Percentiles rank a stretch among this genome's conserved stretches.
Evolutionary conservation across 2,329 filamentous ascomycete genomes (phyloP).

Genomic region (Plenodomus biglobosus): DNA sequence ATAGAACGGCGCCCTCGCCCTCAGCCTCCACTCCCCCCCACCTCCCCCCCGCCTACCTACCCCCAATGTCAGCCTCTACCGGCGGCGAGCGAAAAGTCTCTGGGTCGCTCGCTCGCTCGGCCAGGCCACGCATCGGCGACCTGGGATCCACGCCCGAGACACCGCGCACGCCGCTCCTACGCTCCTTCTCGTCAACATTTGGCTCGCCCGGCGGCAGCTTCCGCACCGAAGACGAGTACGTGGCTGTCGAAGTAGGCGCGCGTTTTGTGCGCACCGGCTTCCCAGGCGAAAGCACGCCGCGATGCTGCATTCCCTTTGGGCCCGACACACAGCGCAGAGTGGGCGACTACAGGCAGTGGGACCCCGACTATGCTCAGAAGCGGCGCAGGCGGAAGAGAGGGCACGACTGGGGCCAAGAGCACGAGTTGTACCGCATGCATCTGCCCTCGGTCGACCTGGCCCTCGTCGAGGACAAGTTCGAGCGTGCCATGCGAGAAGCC

Average conservation of each 20-base stretch:
- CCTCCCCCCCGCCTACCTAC: too few relatives aligned
- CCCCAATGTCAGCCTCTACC: slow-evolving; percentile 13
- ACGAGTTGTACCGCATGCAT: slow-evolving; percentile 79
- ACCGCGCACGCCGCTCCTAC: slow-evolving; percentile 54
- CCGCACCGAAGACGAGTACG: slow-evolving; percentile 74
- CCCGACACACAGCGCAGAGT: slow-evolving; percentile 74
- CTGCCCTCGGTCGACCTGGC: slow-evolving; percentile 72
- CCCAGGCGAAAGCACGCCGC: slow-evolving; percentile 75
- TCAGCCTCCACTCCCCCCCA: too few relatives aligned
- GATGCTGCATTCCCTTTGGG: slow-evolving; percentile 70
- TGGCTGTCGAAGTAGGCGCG: slow-evolving; percentile 79
- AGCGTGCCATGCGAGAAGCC: slow-evolving; percentile 76
- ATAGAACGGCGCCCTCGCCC: too few relatives aligned
- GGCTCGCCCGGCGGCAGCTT: slow-evolving; percentile 60
- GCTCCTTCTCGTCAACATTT: slow-evolving; percentile 60
- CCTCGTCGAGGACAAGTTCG: slow-evolving; percentile 82
- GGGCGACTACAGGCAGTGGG: slow-evolving; percentile 79
- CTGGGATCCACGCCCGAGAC: slow-evolving; percentile 40
- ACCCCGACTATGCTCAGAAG: slow-evolving; percentile 54
- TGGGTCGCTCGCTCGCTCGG: slow-evolving; percentile 30
- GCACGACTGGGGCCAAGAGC: slow-evolving; percentile 62
- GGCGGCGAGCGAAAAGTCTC: slow-evolving; percentile 38
- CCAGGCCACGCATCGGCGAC: slow-evolving; percentile 40
- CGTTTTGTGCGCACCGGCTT: slow-evolving; percentile 81
- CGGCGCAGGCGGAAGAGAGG: slow-evolving; percentile 53